Evolutionary conservation across 2,329 filamentous ascomycete genomes (phyloP).

Genomic region (Neocatenulostroma microsporum): DNA sequence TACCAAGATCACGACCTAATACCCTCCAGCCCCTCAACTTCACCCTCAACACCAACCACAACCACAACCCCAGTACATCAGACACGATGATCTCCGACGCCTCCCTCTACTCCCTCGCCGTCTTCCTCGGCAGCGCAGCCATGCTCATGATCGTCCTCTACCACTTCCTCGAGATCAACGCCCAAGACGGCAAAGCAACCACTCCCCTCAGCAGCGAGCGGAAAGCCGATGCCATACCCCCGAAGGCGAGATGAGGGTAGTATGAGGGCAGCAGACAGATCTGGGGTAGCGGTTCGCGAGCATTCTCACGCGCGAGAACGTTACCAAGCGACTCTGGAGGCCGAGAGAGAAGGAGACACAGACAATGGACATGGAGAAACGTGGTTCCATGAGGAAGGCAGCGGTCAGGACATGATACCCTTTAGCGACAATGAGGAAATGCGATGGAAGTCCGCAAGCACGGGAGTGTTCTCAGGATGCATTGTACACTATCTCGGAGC

Average conservation of each 20-base stretch:
- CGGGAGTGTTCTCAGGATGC: too few relatives aligned
- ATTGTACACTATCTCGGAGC: too few relatives aligned
- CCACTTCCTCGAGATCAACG: slow-evolving; percentile 93
- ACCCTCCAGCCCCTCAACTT: not conserved
- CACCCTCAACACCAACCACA: not conserved
- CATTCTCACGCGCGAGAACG: too few relatives aligned
- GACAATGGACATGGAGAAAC: too few relatives aligned
- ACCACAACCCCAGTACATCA: slow-evolving; percentile 27
- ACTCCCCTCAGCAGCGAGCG: slow-evolving; percentile 22
- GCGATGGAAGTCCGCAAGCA: too few relatives aligned
- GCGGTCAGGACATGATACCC: too few relatives aligned
- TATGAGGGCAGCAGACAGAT: too few relatives aligned
- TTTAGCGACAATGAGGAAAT: too few relatives aligned
- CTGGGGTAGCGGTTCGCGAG: too few relatives aligned
- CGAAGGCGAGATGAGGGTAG: slow-evolving; percentile 20
- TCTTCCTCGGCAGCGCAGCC: slow-evolving; percentile 81
- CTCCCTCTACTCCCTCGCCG: slow-evolving; percentile 82
- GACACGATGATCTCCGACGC: slow-evolving; percentile 98
- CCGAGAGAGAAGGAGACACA: too few relatives aligned
- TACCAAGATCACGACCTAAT: not conserved
- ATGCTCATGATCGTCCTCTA: slow-evolving; percentile 93
- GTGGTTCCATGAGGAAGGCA: too few relatives aligned
- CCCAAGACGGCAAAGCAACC: slow-evolving; percentile 45
- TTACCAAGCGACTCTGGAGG: too few relatives aligned
- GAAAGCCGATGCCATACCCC: slow-evolving; percentile 27